phyloP scores from a whole-genome alignment of 345 rosid genomes.

The Pelargonium nanum region DNA sequence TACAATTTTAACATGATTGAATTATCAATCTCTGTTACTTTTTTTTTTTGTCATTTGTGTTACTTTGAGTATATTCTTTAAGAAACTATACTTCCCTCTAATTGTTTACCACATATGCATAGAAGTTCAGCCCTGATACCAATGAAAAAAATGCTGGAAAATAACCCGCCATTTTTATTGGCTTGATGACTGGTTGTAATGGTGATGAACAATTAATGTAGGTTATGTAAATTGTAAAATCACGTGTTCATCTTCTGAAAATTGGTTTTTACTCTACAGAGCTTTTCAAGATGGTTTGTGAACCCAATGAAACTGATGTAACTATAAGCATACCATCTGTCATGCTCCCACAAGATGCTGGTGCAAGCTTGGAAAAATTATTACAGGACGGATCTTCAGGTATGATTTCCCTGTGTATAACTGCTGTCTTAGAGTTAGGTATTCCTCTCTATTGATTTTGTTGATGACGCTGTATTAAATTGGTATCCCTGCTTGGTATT shows the following conservation, averaged over 20 bases:
- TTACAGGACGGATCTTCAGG: constrained; percentile 31
- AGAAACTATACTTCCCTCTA: no score
- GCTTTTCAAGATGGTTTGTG: constrained; percentile 97
- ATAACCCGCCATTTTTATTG: background rate
- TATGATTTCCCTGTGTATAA: constrained; percentile 15
- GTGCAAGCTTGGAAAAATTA: constrained; percentile 34
- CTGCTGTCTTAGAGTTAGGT: no score
- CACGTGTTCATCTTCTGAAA: constrained; percentile 3
- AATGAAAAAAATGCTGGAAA: no score
- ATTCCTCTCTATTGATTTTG: background rate
- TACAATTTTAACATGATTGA: no score
- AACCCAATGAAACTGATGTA: constrained; percentile 54
- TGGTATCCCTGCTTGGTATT: background rate
- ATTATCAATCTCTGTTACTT: no score
- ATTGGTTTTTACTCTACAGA: constrained; percentile 36
- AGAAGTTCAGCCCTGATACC: no score
- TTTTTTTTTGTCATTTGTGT: no score
- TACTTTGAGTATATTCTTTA: no score
- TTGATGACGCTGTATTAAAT: background rate
- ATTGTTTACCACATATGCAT: no score
- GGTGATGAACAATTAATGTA: background rate
- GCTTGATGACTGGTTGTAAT: background rate
- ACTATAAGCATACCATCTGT: constrained; percentile 64
- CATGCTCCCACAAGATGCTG: constrained; percentile 96
- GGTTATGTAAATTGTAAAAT: background rate